Evolutionary conservation across 495 filamentous ascomycete genomes (phyloP).

Genomic region (Achaetomiella virescens): DNA sequence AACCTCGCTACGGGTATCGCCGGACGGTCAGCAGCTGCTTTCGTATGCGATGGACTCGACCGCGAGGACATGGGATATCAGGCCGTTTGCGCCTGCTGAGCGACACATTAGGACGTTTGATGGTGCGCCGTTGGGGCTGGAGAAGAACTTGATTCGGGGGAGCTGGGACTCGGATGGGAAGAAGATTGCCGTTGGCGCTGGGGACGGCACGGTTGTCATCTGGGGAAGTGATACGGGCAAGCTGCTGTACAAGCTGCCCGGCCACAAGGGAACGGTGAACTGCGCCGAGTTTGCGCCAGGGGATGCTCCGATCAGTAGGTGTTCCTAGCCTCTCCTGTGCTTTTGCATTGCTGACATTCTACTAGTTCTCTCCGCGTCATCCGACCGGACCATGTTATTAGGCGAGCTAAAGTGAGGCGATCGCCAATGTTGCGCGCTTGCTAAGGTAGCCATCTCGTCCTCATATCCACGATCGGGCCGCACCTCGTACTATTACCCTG

Average conservation of each 20-base stretch:
- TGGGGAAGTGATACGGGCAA: conserved; percentile 82
- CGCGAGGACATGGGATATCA: conserved; percentile 91
- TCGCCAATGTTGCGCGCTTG: too few relatives aligned
- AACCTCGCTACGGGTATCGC: conserved; percentile 82
- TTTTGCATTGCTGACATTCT: conserved; percentile 28
- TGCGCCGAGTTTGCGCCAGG: conserved; percentile 85
- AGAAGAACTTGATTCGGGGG: conserved; percentile 87
- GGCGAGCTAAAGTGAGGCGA: conserved; percentile 57
- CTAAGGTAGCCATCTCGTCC: too few relatives aligned
- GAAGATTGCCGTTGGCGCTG: conserved; percentile 81
- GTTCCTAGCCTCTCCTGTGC: neutral
- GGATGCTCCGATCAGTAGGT: conserved; percentile 81
- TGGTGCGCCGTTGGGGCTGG: conserved; percentile 76
- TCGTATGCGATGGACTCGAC: conserved; percentile 93
- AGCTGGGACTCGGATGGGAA: conserved; percentile 87
- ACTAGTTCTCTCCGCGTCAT: conserved; percentile 77
- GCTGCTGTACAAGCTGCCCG: conserved; percentile 87
- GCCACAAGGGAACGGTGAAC: conserved; percentile 93
- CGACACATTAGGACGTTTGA: conserved; percentile 80
- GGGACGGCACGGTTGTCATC: conserved; percentile 82
- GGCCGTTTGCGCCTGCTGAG: conserved; percentile 86
- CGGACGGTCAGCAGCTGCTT: conserved; percentile 81
- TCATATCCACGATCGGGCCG: too few relatives aligned
- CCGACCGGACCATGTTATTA: conserved; percentile 71
- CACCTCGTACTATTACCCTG: too few relatives aligned